Evolutionary conservation across 768 basidiomycete genomes (phyloP), one percentile per base, ranked within the genome.

Genomic region (Clitopilus hobsonii): DNA sequence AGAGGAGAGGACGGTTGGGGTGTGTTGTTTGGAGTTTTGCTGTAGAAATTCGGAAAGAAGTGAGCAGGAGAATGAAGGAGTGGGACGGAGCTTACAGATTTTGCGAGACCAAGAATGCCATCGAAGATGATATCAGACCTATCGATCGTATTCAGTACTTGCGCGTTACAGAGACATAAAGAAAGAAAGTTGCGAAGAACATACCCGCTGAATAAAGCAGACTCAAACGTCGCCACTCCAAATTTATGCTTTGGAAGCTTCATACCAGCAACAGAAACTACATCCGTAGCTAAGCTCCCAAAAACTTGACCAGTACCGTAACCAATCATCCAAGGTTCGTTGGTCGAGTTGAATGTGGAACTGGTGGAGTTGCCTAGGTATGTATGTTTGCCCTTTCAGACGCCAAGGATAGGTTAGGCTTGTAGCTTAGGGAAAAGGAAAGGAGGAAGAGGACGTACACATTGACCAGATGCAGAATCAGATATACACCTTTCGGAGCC

Each of bases 301-400:
- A 69, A 63, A 13, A 89, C 86, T 4, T 65, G 61, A 6, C 89
- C 89, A 2, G 81, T 75, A 27, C 84, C 85, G 55, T 72, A 74
- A 25, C 56, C 45, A 47, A 86, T 78, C 38, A 71, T 59, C 74
- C 86, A 90, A 2, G 67, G 66, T 38, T 68, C 61, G 16, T 71
- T 67, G 16, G 73, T 75, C 62, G 78, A 72, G 22, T 70, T 68
- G 66, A 88, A 90, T 5, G 85, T 74, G 20, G 77, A 77, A 16
- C 85, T 88, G 11, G 77, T 75, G 48, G 74, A 65, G 1, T 75
- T 3, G 5, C 89, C 87, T 22, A 91, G 79, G 65, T 81, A 80
- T 18, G 48, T 56, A 51, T 74, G 73, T 38, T 69, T 61, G 1
- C 74, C 74, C 74, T 76, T n/a, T n/a, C n/a, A n/a, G n/a, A n/a